Base-by-base conservation (phyloP, 352 stramenopile species). In the Thalassiosira mediterranea region DNA sequence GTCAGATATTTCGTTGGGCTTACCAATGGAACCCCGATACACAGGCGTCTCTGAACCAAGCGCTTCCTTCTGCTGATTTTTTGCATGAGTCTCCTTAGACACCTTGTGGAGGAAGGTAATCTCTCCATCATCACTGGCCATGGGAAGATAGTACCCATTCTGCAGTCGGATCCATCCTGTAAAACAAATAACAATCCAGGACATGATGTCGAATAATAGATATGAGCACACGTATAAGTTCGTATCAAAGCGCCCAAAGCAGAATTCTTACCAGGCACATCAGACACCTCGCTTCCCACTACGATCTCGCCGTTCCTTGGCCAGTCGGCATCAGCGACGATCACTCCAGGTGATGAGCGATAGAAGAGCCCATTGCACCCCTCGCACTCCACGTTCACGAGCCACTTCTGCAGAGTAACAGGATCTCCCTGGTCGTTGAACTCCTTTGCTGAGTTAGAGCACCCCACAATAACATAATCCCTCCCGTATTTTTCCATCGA, bases 91-190 rank as follows among this genome's bases (percentile, higher is more conserved):
- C 44, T 83, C 65, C 0, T 72, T 86, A 5, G 83, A 84, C 10
- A 92, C 79, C 66, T 92, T 84, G 46, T 86, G 65, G 28, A 89
- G 59, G 49, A 88, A 94, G 52, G 19, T 82, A 59, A 90, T 90
- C 76, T 83, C 51, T 54, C 84, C 64, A 84, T 90, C 58, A 53
- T 88, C 73, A 73, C 86, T 72, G 64, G 87, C 38, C 87, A 96
- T 91, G 79, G 96, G 90, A 46, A 91, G 79, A 89, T 95, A 88
- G 71, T 93, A 87, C 54, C 91, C 79, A 85, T 95, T 81, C 82
- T 93, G 78, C 32, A 95, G 62, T 7, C 88, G 64, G 51, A 91
- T 87, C 85, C 86, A 91, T 34, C 83, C 84, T n/a, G n/a, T n/a
- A n/a, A n/a, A n/a, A n/a, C n/a, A n/a, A n/a, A n/a, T n/a, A n/a